Base-by-base conservation (phyloP, 2,329 filamentous ascomycete genomes). In the Trichoderma gracile region DNA sequence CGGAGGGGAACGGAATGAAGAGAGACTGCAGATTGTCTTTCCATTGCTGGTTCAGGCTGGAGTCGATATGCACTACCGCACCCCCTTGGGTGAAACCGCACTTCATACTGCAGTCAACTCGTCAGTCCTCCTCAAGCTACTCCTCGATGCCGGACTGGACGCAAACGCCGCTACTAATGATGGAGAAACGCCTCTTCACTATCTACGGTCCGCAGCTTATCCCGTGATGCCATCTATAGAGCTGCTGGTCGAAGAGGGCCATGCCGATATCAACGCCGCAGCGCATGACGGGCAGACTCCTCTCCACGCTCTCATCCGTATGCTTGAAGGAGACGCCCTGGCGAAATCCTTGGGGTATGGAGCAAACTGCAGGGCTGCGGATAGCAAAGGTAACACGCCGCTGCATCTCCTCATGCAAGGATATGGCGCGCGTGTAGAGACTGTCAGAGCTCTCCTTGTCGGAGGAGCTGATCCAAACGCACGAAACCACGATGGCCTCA, bases 121-220 rank as follows among this genome's bases (percentile, higher is more conserved):
- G 1, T 52, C 65, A 8, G 46, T 63, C 5, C 42, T 68, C 23
- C 49, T 66, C 7, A 66, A 53, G 15, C 21, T 67, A 0, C 66
- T 74, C 0, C 61, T 74, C 2, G 67, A 70, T 40, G 69, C 66
- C 3, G 71, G 72, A 0, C 68, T 70, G 1, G 69, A 74, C 59
- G 65, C 66, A 1, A 70, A 72, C 60, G 63, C 64, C 1, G 59
- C 63, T 9, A 58, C 69, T 19, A 21, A 42, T 12, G 8, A 38
- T 12, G 70, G 72, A 1, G 8, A 52, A 43, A 64, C 69, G 4
- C 71, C 65, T 3, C 60, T 74, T 2, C 71, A 73, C 19, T 14
- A 3, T 17, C 8, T 42, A 1, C 17, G 17, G 10, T 7, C 9
- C 1, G 2, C 23, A 4, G 25, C n/a, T 2, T 25, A 17, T 25